These are phyloP conservation scores for Sugiyamaella paludigena DNA, from an alignment of 1,139 yeast genomes.

Conservation along the genomic window DNA sequence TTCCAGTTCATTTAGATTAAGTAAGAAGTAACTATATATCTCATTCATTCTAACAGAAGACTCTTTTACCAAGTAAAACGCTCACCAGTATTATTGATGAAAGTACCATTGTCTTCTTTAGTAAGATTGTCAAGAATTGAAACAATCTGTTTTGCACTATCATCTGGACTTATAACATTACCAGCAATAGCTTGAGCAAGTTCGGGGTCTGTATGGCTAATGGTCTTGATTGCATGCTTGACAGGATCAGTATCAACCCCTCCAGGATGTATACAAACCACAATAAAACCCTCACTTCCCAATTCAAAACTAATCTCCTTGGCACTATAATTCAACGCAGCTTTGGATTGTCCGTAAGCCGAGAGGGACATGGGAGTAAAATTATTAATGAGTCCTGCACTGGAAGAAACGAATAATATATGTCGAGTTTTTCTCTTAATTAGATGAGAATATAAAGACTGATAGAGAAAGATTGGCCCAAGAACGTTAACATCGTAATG, in stretches of 20 bases:
- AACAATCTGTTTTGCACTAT: constrained; percentile 15
- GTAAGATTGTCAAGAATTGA: constrained; percentile 11
- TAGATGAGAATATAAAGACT: constrained; percentile 29
- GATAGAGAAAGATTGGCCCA: constrained; percentile 30
- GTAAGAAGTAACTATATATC: too few species aligned
- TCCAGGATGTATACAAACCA: constrained; percentile 38
- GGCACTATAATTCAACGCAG: constrained; percentile 37
- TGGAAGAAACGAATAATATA: constrained; percentile 30
- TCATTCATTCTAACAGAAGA: too few species aligned
- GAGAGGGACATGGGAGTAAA: constrained; percentile 21
- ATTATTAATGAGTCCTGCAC: constrained; percentile 31
- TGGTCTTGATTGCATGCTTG: not conserved
- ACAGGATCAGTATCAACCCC: constrained; percentile 37
- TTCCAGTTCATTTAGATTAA: too few species aligned
- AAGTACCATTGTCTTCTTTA: constrained; percentile 15
- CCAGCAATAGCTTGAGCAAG: not conserved
- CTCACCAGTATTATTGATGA: constrained; percentile 17
- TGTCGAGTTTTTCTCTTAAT: constrained; percentile 23
- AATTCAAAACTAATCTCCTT: constrained; percentile 31
- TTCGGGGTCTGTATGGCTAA: constrained; percentile 2
- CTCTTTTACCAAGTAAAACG: constrained; percentile 9
- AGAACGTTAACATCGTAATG: constrained; percentile 27
- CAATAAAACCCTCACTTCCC: constrained; percentile 28
- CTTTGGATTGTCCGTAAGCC: constrained; percentile 41
- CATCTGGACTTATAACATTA: not conserved